phyloP scores from a whole-genome alignment of 2,329 filamentous ascomycete genomes.

The Aspergillus fructus region DNA sequence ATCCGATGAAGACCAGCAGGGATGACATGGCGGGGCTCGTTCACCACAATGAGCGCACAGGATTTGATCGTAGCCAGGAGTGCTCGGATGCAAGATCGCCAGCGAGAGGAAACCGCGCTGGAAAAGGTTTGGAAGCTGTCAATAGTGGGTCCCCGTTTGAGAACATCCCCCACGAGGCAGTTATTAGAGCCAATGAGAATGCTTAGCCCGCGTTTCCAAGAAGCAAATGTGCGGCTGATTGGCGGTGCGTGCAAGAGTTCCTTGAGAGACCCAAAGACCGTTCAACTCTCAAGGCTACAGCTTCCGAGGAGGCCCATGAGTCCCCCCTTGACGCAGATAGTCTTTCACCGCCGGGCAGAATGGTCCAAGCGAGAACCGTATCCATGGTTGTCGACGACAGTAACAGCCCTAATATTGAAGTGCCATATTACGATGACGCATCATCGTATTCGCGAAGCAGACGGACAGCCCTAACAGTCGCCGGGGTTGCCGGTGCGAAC shows the following conservation, averaged over 20 bases:
- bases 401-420: no score
- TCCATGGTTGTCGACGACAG: no score
- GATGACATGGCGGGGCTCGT: constrained; percentile 4
- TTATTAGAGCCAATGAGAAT: constrained; percentile 14
- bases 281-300: neutral
- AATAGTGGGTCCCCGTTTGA: constrained; percentile 24
- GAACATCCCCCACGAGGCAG: constrained; percentile 16
- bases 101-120: constrained; percentile 16
- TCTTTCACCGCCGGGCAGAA: constrained; percentile 1
- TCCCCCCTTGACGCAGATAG: neutral
- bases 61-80: constrained; percentile 24
- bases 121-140: constrained; percentile 25
- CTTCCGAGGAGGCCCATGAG: neutral
- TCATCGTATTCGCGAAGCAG: neutral
- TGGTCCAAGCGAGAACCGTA: neutral
- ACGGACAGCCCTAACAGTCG: constrained; percentile 6
- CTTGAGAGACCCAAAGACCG: neutral
- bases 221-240: constrained; percentile 5
- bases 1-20: neutral
- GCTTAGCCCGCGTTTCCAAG: constrained; percentile 2
- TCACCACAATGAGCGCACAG: no score
- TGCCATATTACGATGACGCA: constrained; percentile 3
- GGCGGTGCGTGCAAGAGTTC: neutral
- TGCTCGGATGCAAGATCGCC: constrained; percentile 25
- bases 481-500: constrained; percentile 17